Percentiles rank a stretch among this genome's conserved stretches.
These are phyloP conservation scores for Poa pratensis DNA, from an alignment of 176 grass and related monocot species.

Conservation along the genomic window DNA sequence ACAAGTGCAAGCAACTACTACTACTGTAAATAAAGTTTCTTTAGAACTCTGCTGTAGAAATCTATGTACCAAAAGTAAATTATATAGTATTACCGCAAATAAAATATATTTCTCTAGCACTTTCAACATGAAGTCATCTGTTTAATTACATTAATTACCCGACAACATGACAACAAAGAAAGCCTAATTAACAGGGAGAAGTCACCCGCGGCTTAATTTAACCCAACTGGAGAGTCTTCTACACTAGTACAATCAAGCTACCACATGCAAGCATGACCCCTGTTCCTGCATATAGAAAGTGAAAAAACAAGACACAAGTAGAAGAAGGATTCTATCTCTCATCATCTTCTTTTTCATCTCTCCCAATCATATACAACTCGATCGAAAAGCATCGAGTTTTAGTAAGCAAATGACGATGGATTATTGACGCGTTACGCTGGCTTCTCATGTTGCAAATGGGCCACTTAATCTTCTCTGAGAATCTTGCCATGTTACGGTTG, in stretches of 20 bases:
- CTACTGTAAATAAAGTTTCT: background rate
- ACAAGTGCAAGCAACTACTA: background rate
- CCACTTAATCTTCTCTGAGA: constrained; percentile 28
- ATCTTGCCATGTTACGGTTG: constrained; percentile 64
- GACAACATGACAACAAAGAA: constrained; percentile 30
- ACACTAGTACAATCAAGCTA: constrained; percentile 4
- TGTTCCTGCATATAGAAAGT: constrained; percentile 42
- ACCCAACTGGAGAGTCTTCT: constrained; percentile 26
- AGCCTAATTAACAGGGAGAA: background rate
- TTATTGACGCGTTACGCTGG: constrained; percentile 45
- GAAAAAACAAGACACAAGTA: constrained; percentile 3
- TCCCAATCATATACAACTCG: constrained; percentile 36
- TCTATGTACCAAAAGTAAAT: background rate
- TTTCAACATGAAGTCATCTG: background rate
- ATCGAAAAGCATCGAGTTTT: constrained; percentile 13
- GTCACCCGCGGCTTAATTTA: constrained; percentile 18
- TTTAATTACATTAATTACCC: constrained; percentile 27
- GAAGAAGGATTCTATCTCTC: background rate
- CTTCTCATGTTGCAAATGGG: constrained; percentile 37
- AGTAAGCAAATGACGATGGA: constrained; percentile 43
- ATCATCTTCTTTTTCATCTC: background rate
- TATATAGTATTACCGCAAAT: background rate
- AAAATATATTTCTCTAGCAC: background rate
- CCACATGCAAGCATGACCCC: constrained; percentile 44
- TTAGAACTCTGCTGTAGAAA: too few species aligned